Evolutionary conservation across 345 rosid species (phyloP), one percentile per base, ranked within the genome.

Genomic region (Pseudoturritis turrita): DNA sequence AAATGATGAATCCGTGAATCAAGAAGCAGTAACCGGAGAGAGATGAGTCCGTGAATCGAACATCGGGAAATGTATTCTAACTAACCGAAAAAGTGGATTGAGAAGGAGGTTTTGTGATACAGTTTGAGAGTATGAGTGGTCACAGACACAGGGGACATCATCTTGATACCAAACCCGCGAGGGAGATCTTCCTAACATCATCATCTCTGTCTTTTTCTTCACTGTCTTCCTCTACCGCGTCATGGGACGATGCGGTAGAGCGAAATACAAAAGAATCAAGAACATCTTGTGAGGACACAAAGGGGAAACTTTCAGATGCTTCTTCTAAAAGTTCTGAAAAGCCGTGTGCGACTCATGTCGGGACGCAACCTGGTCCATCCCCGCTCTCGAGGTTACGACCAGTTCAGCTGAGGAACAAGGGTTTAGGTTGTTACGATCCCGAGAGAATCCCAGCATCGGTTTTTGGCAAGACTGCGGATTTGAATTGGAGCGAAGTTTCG

Each of bases 131-230:
- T 40, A 62, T 52, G 77, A 53, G 39, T 53, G 63, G 63, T 53
- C 40, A 25, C 3, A 63, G 33, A 8, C 31, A 18, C 6, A 63
- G 22, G 9, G 25, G n/a, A 26, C 21, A 49, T 18, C 21, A 49
- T 18, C 13, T 9, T 21, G 11, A 9, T n/a, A 12, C 64, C 3
- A 64, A 37, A 55, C 31, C 33, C 14, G 2, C 17, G 13, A 73
- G 65, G 40, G 77, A 73, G 26, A 55, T 73, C 41, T 73, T 63
- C 41, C 10, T 73, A 4, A 73, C 77, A 37, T 73, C 77, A 13
- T 54, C 77, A 25, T 73, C 77, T 45, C 71, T 73, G 10, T 73
- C 65, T 14, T 73, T 73, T 28, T 64, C 64, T 54, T 64, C 77
- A 5, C 2, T 64, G 9, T 73, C 77, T 64, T 73, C 58, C 49